Base-by-base conservation (phyloP, 169 alveolate species). In the Plasmodium fragile region DNA sequence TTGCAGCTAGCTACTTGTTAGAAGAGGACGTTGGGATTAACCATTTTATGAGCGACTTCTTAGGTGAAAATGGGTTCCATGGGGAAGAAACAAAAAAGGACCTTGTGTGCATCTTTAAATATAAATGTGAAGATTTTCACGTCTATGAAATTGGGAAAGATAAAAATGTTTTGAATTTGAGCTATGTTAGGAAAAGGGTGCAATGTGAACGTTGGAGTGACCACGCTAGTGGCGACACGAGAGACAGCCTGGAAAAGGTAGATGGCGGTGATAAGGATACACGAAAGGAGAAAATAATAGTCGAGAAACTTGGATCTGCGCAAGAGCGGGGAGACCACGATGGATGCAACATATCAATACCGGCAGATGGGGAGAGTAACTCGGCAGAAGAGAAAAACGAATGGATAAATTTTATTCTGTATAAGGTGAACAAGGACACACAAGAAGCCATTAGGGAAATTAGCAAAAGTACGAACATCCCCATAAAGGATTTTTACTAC, bases 61-160 rank as follows among this genome's bases (percentile, higher is more conserved):
- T 81, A 18, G 92, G 28, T 36, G 80, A 91, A 80, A 80, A 91
- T 32, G 28, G 36, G 30, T 28, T 32, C 28, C 32, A 80, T 59
- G 72, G 18, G 16, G 73, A 80, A 3, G 73, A 80, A 32, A n/a
- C 34, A n/a, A 81, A 70, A 25, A 49, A 77, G 11, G 78, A 79
- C 59, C 41, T 91, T 3, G 55, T 49, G n/a, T 91, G 94, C 30
- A 43, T 91, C 59, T 91, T 91, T 81, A 91, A 91, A 80, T 91
- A 91, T 65, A 91, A 41, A 65, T 91, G 94, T 81, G 94, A 91
- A 77, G 94, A 91, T 52, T 91, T 91, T 81, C 94, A 91, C 43
- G 94, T 91, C 4, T 91, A 91, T 28, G 94, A 91, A 91, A 81
- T 91, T 65, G 92, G 82, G 28, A 91, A 65, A 39, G 75, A 81